Percentiles rank a stretch among this genome's conserved stretches.
Conservation (phyloP, 2,329 filamentous ascomycete genomes). For the Drechslera avenae region DNA sequence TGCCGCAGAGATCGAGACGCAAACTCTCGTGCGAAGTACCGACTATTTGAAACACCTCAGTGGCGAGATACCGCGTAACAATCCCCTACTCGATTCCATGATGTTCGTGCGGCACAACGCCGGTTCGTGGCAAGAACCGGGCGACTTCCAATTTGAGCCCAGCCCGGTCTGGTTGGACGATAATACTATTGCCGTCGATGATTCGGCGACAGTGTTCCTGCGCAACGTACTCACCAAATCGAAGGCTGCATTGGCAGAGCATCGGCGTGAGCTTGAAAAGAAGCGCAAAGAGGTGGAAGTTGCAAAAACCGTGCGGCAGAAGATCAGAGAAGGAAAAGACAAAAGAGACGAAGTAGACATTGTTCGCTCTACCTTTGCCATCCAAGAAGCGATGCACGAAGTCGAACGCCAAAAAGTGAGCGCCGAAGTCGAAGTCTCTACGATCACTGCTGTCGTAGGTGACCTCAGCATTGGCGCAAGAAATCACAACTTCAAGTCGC, state of each 20-base stretch:
- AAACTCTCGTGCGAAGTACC: conserved; percentile 75
- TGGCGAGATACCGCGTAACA: conserved; percentile 83
- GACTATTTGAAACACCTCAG: conserved; percentile 74
- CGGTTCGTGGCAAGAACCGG: conserved; percentile 78
- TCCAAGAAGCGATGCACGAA: conserved; percentile 85
- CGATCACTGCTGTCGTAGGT: conserved; percentile 87
- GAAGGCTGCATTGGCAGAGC: conserved; percentile 78
- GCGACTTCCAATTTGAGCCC: conserved; percentile 85
- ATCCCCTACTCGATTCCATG: conserved; percentile 88
- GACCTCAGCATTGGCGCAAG: conserved; percentile 91
- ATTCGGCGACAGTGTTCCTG: conserved; percentile 84
- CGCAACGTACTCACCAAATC: conserved; percentile 92
- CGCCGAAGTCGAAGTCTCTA: conserved; percentile 90
- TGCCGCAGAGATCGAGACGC: conserved; percentile 78
- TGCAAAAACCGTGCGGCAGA: conserved; percentile 73
- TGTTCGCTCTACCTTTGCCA: conserved; percentile 78
- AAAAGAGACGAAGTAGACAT: conserved; percentile 87
- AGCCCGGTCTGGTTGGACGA: conserved; percentile 98
- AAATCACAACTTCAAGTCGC: conserved; percentile 97
- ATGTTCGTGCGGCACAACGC: conserved; percentile 98
- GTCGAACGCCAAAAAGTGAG: conserved; percentile 82
- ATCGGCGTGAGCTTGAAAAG: conserved; percentile 82
- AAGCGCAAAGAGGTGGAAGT: conserved; percentile 84
- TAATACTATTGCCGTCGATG: conserved; percentile 81
- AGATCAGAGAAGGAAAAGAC: conserved; percentile 80